Evolutionary conservation across 2,329 filamentous ascomycete species (phyloP).

Genomic region (Botrytis hyacinthi): DNA sequence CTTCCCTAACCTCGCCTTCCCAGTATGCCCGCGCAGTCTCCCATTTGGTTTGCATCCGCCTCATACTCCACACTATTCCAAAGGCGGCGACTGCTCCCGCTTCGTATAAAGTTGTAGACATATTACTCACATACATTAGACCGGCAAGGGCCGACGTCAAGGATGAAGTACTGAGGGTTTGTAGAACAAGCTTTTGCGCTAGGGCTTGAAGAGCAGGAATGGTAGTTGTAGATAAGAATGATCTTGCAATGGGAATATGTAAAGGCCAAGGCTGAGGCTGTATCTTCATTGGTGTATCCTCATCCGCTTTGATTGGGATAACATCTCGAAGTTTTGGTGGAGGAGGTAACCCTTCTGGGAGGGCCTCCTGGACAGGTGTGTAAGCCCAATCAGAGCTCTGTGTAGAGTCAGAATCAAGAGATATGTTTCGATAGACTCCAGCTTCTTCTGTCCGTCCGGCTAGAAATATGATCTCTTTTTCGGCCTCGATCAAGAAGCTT

Average conservation of each 20-base stretch:
- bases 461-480: constrained; percentile 79
- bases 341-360: constrained; percentile 23
- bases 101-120: constrained; percentile 56
- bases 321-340: constrained; percentile 29
- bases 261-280: constrained; percentile 59
- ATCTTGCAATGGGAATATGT: constrained; percentile 70
- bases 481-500: constrained; percentile 73
- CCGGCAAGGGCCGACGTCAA: constrained; percentile 54
- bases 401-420: not conserved
- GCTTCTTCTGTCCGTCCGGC: constrained; percentile 72
- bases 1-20: constrained; percentile 66
- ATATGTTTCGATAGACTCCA: constrained; percentile 43
- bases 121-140: constrained; percentile 56
- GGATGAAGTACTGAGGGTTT: constrained; percentile 67
- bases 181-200: constrained; percentile 71
- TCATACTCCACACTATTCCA: constrained; percentile 58
- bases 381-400: constrained; percentile 31
- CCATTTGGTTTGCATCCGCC: constrained; percentile 61
- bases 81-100: constrained; percentile 61
- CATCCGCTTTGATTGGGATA: constrained; percentile 27
- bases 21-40: constrained; percentile 58
- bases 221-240: constrained; percentile 62
- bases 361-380: constrained; percentile 24
- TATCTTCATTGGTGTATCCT: constrained; percentile 23
- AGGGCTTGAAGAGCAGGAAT: constrained; percentile 70